Base-by-base conservation (phyloP, 768 basidiomycete species). In the Hemileccinum rubropunctum region DNA sequence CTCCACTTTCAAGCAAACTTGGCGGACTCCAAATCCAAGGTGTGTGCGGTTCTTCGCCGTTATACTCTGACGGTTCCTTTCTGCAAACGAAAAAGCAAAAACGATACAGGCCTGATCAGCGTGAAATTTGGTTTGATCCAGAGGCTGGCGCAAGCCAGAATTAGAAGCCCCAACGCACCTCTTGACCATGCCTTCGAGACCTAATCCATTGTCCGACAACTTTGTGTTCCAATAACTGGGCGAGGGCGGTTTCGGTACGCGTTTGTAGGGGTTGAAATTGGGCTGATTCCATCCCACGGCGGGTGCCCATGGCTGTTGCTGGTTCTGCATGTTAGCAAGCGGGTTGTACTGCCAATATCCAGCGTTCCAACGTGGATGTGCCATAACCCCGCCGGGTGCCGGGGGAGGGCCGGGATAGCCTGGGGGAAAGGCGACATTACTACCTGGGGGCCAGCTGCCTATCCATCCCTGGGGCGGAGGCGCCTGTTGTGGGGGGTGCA, bases 1-100 rank as follows among this genome's bases (percentile, higher is more conserved):
- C 58, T 7, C 43, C 55, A 26, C 6, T 55, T 34, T 70, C 60
- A 7, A 65, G 61, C 18, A 83, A 68, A 49, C 70, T 68, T 32
- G 74, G 61, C 21, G 84, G 79, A 65, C 76, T 82, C 87, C 87
- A 89, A 48, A 87, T 76, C 86, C 86, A 89, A 8, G 87, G 87
- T 0, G 87, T 88, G 13, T 76, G 72, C 6, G 73, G 68, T 14
- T 67, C 69, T 15, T 69, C 69, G 17, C 71, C 69, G 11, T 50
- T 69, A 65, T 42, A 63, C 55, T 54, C 76, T 59, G 60, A 72
- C 56, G 62, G 60, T 0, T 58, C 57, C 49, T 50, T 57, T 43
- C 66, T 66, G 33, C 3, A 51, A 43, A 47, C 13, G 43, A 18
- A 13, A 48, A 42, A 47, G 34, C 1, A 33, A 37, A 6, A 10